Evolutionary conservation across 73 alveolate species (phyloP).

Genomic region (Symbiodinium pilosum): DNA sequence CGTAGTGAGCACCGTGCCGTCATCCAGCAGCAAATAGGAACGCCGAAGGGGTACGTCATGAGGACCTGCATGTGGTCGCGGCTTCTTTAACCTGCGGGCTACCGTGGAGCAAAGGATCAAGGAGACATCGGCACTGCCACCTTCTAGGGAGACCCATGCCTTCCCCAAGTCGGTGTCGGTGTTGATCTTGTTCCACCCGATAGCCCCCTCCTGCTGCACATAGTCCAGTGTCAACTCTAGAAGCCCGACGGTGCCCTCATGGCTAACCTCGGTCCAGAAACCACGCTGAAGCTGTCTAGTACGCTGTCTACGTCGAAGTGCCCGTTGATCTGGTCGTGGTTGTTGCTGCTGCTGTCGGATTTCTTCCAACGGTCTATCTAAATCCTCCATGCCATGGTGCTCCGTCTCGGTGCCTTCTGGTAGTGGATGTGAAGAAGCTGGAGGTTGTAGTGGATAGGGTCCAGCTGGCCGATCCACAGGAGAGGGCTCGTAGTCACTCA

Average conservation of each 20-base stretch:
- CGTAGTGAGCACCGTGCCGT: background rate
- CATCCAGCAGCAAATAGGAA: background rate
- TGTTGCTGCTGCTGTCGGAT: too few relatives aligned
- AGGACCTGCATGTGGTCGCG: conserved; percentile 3
- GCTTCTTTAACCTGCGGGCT: background rate
- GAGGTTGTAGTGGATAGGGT: too few relatives aligned
- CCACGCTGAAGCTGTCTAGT: background rate
- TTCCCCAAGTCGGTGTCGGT: background rate
- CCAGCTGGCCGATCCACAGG: too few relatives aligned
- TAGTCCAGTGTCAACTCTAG: background rate
- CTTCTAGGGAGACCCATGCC: background rate
- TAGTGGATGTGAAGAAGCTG: too few relatives aligned
- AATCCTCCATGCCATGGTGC: too few relatives aligned
- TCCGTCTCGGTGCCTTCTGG: too few relatives aligned
- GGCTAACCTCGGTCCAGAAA: background rate
- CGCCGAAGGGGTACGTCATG: background rate
- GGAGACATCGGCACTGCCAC: background rate
- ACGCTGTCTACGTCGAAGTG: background rate
- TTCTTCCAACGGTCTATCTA: background rate
- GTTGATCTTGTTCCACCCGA: background rate
- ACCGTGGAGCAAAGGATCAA: background rate
- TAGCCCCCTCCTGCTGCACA: background rate
- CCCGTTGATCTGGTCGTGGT: too few relatives aligned
- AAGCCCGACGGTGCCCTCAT: background rate
- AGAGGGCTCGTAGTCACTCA: too few relatives aligned